These are phyloP conservation scores for Hirschioporus abietinus DNA, from an alignment of 768 basidiomycete species.

Conservation along the genomic window DNA sequence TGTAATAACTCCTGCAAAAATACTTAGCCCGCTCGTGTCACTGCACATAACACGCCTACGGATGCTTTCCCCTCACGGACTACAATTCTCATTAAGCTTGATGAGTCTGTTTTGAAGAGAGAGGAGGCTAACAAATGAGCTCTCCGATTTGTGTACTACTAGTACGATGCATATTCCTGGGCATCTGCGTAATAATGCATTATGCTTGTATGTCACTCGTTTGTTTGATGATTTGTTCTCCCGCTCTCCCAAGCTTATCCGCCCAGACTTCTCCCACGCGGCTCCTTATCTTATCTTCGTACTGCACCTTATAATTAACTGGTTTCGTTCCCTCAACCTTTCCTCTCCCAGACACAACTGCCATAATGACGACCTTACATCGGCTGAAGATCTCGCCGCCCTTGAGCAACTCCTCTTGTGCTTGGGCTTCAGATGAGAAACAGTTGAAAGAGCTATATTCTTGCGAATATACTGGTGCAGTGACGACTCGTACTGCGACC, in stretches of 20 bases:
- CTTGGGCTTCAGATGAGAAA: conserved; percentile 68
- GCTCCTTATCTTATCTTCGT: conserved; percentile 10
- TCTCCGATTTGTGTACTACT: neutral
- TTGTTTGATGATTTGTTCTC: neutral
- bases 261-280: neutral
- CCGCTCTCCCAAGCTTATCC: neutral
- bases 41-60: conserved; percentile 89
- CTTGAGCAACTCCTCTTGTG: conserved; percentile 73
- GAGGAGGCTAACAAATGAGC: conserved; percentile 82
- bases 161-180: neutral
- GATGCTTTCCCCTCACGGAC: conserved; percentile 76
- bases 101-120: conserved; percentile 87
- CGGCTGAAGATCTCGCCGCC: conserved; percentile 54
- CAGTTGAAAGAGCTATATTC: conserved; percentile 65
- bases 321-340: neutral
- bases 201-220: neutral
- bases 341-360: conserved; percentile 4
- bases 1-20: conserved; percentile 11
- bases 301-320: neutral
- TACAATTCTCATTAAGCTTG: conserved; percentile 96
- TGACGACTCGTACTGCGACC: conserved; percentile 77
- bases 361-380: conserved; percentile 52
- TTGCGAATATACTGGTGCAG: conserved; percentile 65
- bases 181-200: neutral
- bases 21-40: conserved; percentile 87